Evolutionary conservation across 805 yeast genomes (phyloP), one percentile per base, ranked within the genome.

Genomic region (Kodamaea laetipori): DNA sequence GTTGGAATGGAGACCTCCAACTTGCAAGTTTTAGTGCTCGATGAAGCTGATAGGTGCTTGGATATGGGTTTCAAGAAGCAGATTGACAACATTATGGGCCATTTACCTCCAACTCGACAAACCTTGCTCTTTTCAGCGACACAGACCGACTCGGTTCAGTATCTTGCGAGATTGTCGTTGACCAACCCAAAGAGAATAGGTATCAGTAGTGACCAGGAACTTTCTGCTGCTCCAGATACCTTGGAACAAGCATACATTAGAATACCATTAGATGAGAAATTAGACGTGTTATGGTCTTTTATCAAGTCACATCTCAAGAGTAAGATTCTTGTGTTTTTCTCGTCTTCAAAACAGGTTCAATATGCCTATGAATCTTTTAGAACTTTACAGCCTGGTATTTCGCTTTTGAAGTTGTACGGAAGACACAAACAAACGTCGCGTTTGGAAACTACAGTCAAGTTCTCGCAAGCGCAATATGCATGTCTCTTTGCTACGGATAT

Each of bases 21-120:
- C 57, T 66, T 90, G 48, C 92, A 90, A 63, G 77, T 84, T 58
- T 66, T 90, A 35, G 90, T 90, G 2, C 64, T 90, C 41, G 97
- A 90, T 63, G 97, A 90, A 63, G 97, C 97, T 0, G 97, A 90
- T 59, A 72, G 97, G 52, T 87, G 94, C 55, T 69, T 90, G 54
- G 97, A 90, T 64, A 87, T 90, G 95, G 97, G 97, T 6, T 90
- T 90, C 73, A 82, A 82, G 58, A 80, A 79, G 54, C 85, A 94
- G 34, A 66, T 90, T 48, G 96, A 90, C 60, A 84, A 84, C 23
- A 90, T 90, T 42, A 66, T 90, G 19, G 77, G 79, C 37, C 88
- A 85, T 60, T 67, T 90, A 47, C 95, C 96, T 0, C 80, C 84
- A 8, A 74, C 82, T 3, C 77, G 96, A 59, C 97, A 90, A 60